Percentiles rank a stretch among this genome's conserved stretches.
phyloP scores from a whole-genome alignment of 495 filamentous ascomycete genomes.

The Cryomyces minteri region DNA sequence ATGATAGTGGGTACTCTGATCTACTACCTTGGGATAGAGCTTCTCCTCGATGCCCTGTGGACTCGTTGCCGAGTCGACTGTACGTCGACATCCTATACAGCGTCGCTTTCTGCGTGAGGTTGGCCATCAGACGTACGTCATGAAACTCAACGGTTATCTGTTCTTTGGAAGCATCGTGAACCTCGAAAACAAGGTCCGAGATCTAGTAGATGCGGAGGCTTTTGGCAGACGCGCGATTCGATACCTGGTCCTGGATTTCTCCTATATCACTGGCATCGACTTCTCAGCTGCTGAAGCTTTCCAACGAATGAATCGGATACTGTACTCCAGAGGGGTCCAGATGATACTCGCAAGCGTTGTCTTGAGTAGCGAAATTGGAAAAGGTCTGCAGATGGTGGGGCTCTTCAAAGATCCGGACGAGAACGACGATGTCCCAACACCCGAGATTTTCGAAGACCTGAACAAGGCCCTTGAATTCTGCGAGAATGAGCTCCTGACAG shows the following conservation, averaged over 20 bases:
- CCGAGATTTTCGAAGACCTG: conserved; percentile 61
- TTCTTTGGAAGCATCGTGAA: conserved; percentile 96
- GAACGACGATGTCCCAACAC: conserved; percentile 37
- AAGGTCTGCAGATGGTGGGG: conserved; percentile 61
- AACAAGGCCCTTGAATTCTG: conserved; percentile 87
- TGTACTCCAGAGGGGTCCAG: conserved; percentile 51
- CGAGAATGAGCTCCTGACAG: conserved; percentile 85
- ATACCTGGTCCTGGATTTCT: conserved; percentile 78
- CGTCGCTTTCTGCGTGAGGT: conserved; percentile 70
- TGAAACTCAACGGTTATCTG: conserved; percentile 79
- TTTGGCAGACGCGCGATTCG: conserved; percentile 63
- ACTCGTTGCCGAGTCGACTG: conserved; percentile 73
- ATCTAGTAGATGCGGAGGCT: conserved; percentile 60
- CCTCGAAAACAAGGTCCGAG: conserved; percentile 73
- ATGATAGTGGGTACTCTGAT: conserved; percentile 94
- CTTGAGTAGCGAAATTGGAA: conserved; percentile 52
- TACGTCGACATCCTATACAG: conserved; percentile 76
- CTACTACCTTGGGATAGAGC: conserved; percentile 80
- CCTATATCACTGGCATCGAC: conserved; percentile 79
- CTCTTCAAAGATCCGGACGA: conserved; percentile 39
- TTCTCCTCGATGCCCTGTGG: conserved; percentile 72
- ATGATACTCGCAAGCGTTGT: conserved; percentile 69
- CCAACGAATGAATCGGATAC: conserved; percentile 70
- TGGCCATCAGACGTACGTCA: conserved; percentile 70
- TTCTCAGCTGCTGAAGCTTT: conserved; percentile 93